Evolutionary conservation across 2,329 filamentous ascomycete genomes (phyloP), one percentile per base, ranked within the genome.

Genomic region (Colletotrichum eremochloae): DNA sequence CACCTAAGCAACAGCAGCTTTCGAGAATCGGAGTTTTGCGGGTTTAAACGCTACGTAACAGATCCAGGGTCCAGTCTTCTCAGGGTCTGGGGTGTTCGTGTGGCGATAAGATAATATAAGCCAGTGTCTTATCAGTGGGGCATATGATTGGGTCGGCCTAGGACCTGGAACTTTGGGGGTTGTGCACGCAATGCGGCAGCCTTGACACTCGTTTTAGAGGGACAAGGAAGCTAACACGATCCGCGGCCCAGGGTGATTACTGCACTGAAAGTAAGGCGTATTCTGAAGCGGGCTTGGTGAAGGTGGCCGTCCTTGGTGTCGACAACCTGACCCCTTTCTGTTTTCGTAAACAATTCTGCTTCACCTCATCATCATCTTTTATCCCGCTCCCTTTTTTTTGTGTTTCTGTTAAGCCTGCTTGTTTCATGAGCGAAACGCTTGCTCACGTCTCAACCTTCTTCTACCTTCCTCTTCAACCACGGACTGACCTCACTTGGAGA

Each of bases 401-500:
- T 52, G n/a, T 46, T 20, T 38, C 8, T 38, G 29, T 56, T 46
- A 15, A 29, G 38, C 29, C 14, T 42, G 20, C 29, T 31, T 55
- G 29, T 68, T 63, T 53, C 69, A 48, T 72, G 40, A 64, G 48
- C 69, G 66, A 70, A 72, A 61, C 66, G 40, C 18, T 40, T 20
- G 40, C 63, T 56, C 33, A 24, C 70, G 66, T 65, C 60, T 70
- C 55, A 65, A 60, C 70, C 56, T 65, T 57, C 15, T 48, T 53
- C 48, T 24, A 42, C 53, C 12, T 55, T 60, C 24, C 29, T 60
- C 66, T 61, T 46, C 64, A 55, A 31, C 62, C 42, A 64, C 62
- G 24, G 50, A 58, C 65, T 58, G 44, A 63, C 52, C 53, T 72
- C 52, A 44, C 48, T 46, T 53, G 20, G 15, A 33, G 61, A 24